Percentiles rank a stretch among this genome's conserved stretches.
Evolutionary conservation across 1,284 basidiomycete genomes (phyloP).

Genomic region (Golubevia sp.): DNA sequence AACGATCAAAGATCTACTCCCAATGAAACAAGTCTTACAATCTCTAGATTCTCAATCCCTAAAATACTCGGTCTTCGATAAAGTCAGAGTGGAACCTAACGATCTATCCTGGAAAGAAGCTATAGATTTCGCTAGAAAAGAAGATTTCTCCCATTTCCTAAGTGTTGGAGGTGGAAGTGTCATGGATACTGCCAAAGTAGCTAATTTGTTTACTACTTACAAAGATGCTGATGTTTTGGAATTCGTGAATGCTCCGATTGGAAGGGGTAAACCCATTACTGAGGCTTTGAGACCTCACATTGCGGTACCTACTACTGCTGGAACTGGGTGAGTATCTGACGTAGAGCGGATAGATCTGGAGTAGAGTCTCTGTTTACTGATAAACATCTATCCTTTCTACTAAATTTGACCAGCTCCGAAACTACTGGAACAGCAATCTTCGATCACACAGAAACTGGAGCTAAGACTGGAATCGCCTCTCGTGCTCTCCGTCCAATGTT

Average conservation of each 20-base stretch:
- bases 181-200: slow-evolving; percentile 92
- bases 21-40: slow-evolving; percentile 81
- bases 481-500: slow-evolving; percentile 86
- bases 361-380: not conserved
- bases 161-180: slow-evolving; percentile 90
- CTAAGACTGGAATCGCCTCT: slow-evolving; percentile 95
- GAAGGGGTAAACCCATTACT: slow-evolving; percentile 83
- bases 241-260: slow-evolving; percentile 95
- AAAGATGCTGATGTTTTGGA: slow-evolving; percentile 84
- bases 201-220: slow-evolving; percentile 80
- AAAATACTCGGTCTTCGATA: slow-evolving; percentile 82
- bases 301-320: slow-evolving; percentile 92
- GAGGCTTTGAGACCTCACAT: slow-evolving; percentile 81
- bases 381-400: too few relatives aligned
- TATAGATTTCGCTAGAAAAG: slow-evolving; percentile 81
- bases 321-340: slow-evolving; percentile 73
- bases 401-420: slow-evolving; percentile 66
- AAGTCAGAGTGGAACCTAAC: slow-evolving; percentile 85
- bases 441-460: slow-evolving; percentile 73
- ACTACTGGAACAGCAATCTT: slow-evolving; percentile 97
- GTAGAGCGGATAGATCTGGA: too few relatives aligned
- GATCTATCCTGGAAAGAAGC: slow-evolving; percentile 79
- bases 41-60: slow-evolving; percentile 76
- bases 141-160: slow-evolving; percentile 90
- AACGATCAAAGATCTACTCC: slow-evolving; percentile 77